Conservation (phyloP, 1,139 yeast species). For the Debaryomyces udenii region DNA sequence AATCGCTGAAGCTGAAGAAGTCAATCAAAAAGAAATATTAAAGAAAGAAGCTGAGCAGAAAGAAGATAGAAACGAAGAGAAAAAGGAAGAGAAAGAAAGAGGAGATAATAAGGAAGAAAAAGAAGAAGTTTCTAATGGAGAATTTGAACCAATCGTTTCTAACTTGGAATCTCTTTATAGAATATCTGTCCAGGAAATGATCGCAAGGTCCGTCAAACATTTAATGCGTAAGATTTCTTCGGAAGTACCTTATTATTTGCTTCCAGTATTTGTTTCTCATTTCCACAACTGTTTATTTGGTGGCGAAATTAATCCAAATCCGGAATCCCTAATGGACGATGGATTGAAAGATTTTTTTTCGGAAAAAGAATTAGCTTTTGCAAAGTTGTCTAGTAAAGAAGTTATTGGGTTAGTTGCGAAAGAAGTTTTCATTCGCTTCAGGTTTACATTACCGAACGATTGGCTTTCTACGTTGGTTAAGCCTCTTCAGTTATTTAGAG, state of each 20-base stretch:
- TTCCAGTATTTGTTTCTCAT: slow-evolving; percentile 65
- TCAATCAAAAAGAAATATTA: slow-evolving; percentile 29
- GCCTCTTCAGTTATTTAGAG: slow-evolving; percentile 62
- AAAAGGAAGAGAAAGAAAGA: slow-evolving; percentile 26
- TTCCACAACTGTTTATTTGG: slow-evolving; percentile 77
- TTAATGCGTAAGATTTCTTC: slow-evolving; percentile 55
- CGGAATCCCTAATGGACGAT: slow-evolving; percentile 46
- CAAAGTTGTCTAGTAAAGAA: slow-evolving; percentile 45
- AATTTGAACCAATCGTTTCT: slow-evolving; percentile 46
- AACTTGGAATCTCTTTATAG: slow-evolving; percentile 50
- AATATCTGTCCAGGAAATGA: slow-evolving; percentile 66
- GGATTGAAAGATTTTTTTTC: slow-evolving; percentile 48
- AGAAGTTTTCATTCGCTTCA: slow-evolving; percentile 64
- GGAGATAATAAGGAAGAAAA: slow-evolving; percentile 38
- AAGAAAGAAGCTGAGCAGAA: slow-evolving; percentile 27
- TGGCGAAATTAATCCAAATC: slow-evolving; percentile 41
- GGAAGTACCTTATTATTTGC: slow-evolving; percentile 55
- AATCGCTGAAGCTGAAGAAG: slow-evolving; percentile 24
- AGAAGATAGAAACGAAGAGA: slow-evolving; percentile 33
- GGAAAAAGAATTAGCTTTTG: slow-evolving; percentile 45
- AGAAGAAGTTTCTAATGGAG: slow-evolving; percentile 39
- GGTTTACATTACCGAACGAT: slow-evolving; percentile 54
- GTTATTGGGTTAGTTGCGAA: slow-evolving; percentile 47
- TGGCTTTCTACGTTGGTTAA: slow-evolving; percentile 44
- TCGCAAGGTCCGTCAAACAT: slow-evolving; percentile 81